These are phyloP conservation scores for Elaeis oleifera DNA, from an alignment of 202 grass and related monocot species.

Conservation along the genomic window DNA sequence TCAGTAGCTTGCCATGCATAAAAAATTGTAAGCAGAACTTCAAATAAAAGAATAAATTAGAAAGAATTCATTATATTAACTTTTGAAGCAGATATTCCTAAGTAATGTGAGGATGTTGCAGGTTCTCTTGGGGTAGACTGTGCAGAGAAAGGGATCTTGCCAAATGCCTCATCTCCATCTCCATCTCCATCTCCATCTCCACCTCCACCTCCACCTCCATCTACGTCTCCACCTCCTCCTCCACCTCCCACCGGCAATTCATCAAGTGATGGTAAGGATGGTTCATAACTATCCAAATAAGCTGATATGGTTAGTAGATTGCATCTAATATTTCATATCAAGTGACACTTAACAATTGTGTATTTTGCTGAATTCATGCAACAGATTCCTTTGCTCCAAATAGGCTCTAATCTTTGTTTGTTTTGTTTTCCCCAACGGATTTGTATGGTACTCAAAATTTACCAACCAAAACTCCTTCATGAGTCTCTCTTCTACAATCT, in stretches of 20 bases:
- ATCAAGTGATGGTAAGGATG: conserved; percentile 20
- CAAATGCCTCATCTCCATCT: conserved; percentile 33
- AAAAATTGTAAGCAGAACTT: conserved; percentile 37
- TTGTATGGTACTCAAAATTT: too few species aligned
- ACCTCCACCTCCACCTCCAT: too few species aligned
- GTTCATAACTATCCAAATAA: neutral
- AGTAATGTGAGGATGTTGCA: conserved; percentile 14
- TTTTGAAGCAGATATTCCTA: too few species aligned
- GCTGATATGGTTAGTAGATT: too few species aligned
- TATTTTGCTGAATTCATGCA: neutral
- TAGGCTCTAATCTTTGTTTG: neutral
- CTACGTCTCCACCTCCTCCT: too few species aligned
- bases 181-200: conserved; percentile 16
- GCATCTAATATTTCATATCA: neutral
- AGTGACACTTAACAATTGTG: neutral
- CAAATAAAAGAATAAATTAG: too few species aligned
- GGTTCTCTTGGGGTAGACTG: conserved; percentile 59
- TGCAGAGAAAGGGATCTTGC: conserved; percentile 31
- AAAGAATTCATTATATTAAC: too few species aligned
- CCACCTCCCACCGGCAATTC: neutral
- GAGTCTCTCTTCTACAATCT: too few species aligned
- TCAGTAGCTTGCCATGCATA: conserved; percentile 55
- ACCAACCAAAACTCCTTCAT: too few species aligned
- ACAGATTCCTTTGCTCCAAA: neutral
- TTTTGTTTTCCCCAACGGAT: too few species aligned